Base-by-base conservation (phyloP, 768 basidiomycete genomes). In the Pleurotus tuoliensis region DNA sequence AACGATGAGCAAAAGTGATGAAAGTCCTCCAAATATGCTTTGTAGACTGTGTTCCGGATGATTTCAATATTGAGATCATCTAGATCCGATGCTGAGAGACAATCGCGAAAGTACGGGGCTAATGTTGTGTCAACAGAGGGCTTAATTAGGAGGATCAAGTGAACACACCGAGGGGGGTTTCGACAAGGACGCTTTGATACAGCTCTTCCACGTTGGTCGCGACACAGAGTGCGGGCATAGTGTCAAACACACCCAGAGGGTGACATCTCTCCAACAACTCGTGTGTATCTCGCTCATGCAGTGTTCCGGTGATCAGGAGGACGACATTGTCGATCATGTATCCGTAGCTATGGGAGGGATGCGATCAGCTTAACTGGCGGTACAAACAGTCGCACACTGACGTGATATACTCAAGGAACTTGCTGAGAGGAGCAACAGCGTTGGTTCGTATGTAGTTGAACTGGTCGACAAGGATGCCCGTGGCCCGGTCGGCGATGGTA, bases 321-420 rank as follows among this genome's bases (percentile, higher is more conserved):
- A 99, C 88, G 65, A 99, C 91, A 70, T 99, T 99, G 83, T 99
- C 97, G 67, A 99, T 98, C 97, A 99, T 99, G 74, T 98, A 99
- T 27, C 86, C 94, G 69, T 97, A 97, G 45, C 94, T 97, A 71
- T 58, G 54, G 52, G 59, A 56, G 53, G 11, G 34, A 11, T 34
- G 45, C 46, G 45, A 54, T 67, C 53, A 60, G 56, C 16, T 38
- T 58, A 40, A 56, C 46, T 52, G 24, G 38, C 44, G 16, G 30
- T 46, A 39, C 57, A 61, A 51, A 61, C 50, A 37, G 46, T 27
- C 5, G 30, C 49, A 25, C 52, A 48, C 92, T 62, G 73, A 98
- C 90, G 95, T 98, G 74, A 99, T 92, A 71, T 98, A 99, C 66
- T 98, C 97, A 59, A 99, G 77, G 69, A 99, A 98, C 65, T 88